Evolutionary conservation across 495 filamentous ascomycete species (phyloP).

Genomic region (Thermochaetoides thermophila): DNA sequence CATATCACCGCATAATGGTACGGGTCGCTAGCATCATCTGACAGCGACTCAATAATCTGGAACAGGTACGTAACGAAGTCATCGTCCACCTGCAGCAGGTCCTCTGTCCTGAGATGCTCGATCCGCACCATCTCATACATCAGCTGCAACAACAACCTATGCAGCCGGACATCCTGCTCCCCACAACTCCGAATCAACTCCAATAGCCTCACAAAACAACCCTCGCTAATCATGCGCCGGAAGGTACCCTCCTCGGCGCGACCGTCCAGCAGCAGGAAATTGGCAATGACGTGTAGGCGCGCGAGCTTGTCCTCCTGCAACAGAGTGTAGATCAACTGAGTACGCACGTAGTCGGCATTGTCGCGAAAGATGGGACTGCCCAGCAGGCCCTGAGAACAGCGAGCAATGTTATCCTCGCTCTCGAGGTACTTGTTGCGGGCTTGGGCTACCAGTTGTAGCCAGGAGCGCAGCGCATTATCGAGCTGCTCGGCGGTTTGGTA

Average conservation of each 20-base stretch:
- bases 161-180: slow-evolving; percentile 52
- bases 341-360: slow-evolving; percentile 76
- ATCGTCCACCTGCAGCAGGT: slow-evolving; percentile 72
- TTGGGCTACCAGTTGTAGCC: slow-evolving; percentile 61
- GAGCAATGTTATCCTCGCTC: slow-evolving; percentile 74
- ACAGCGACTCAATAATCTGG: slow-evolving; percentile 72
- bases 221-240: slow-evolving; percentile 73
- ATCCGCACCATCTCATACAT: slow-evolving; percentile 96
- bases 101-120: slow-evolving; percentile 62
- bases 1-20: slow-evolving; percentile 94
- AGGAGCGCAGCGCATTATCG: slow-evolving; percentile 73
- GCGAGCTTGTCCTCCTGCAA: slow-evolving; percentile 77
- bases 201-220: slow-evolving; percentile 66
- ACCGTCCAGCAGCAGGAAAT: slow-evolving; percentile 85
- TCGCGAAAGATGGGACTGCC: slow-evolving; percentile 56
- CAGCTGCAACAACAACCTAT: slow-evolving; percentile 71
- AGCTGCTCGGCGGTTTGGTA: slow-evolving; percentile 64
- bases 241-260: slow-evolving; percentile 63
- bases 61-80: slow-evolving; percentile 74
- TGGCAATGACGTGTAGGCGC: slow-evolving; percentile 66
- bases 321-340: slow-evolving; percentile 82
- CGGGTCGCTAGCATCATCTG: slow-evolving; percentile 81
- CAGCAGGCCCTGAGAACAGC: slow-evolving; percentile 69
- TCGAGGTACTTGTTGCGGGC: slow-evolving; percentile 71
- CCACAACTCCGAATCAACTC: slow-evolving; percentile 59